Percentiles rank a stretch among this genome's conserved stretches.
These are phyloP conservation scores for Circinella minor DNA, from an alignment of 371 early-diverging fungal species.

Conservation along the genomic window DNA sequence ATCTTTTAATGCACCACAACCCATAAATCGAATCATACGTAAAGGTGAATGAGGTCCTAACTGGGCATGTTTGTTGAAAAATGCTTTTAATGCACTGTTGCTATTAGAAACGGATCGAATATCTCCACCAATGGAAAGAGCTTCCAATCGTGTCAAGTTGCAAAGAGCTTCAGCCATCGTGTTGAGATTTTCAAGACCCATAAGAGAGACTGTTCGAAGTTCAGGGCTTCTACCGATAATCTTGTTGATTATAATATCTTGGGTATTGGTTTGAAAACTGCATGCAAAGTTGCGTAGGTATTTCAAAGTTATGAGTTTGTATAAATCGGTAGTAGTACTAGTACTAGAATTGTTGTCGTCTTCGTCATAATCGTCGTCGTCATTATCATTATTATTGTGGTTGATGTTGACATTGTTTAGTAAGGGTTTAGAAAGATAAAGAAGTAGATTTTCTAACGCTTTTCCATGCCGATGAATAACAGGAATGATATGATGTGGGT, in stretches of 20 bases:
- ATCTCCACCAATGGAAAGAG: background rate
- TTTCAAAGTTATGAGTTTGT: background rate
- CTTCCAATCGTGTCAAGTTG: constrained; percentile 4
- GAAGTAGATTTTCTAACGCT: background rate
- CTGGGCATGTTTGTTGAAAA: background rate
- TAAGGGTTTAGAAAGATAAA: background rate
- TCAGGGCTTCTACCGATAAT: background rate
- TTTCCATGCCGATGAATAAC: background rate
- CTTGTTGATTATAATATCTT: background rate
- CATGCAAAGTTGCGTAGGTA: constrained; percentile 1
- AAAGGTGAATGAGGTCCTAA: background rate
- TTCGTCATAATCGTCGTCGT: too few species aligned
- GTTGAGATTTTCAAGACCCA: background rate
- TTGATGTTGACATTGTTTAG: background rate
- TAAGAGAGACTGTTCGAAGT: background rate
- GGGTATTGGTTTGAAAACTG: constrained; percentile 1
- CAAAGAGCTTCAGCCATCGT: background rate
- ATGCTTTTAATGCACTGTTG: background rate
- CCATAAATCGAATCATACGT: constrained; percentile 2
- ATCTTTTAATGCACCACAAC: background rate
- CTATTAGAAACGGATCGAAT: background rate
- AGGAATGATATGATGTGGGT: constrained; percentile 3
- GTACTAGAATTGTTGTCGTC: too few species aligned
- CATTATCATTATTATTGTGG: background rate
- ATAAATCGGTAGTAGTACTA: too few species aligned